Evolutionary conservation across 2,329 filamentous ascomycete species (phyloP).

Genomic region (Trichoderma brevicompactum): DNA sequence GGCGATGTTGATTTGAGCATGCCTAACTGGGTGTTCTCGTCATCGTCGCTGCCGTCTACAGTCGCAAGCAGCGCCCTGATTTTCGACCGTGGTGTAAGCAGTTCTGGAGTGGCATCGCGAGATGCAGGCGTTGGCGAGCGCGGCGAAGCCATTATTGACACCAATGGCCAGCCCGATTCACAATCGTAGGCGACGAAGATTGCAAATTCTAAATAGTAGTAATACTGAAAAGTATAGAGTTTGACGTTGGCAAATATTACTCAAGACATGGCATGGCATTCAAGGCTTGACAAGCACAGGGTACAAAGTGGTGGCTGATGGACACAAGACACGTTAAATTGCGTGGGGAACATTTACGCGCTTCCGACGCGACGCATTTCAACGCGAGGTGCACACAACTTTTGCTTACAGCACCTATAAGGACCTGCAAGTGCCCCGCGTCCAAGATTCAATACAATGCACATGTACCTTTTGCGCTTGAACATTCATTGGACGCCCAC

Average conservation of each 20-base stretch:
- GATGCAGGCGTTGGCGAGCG: slow-evolving; percentile 51
- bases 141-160: slow-evolving; percentile 53
- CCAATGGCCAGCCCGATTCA: slow-evolving; percentile 21
- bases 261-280: slow-evolving; percentile 16
- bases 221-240: neutral
- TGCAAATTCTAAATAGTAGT: neutral
- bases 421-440: slow-evolving; percentile 2
- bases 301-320: slow-evolving; percentile 13
- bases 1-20: slow-evolving; percentile 27
- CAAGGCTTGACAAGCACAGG: slow-evolving; percentile 2
- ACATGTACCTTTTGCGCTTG: neutral
- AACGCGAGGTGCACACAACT: slow-evolving; percentile 32
- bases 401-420: neutral
- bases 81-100: slow-evolving; percentile 58
- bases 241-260: neutral
- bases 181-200: neutral
- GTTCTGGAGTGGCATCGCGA: slow-evolving; percentile 49
- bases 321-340: slow-evolving; percentile 32
- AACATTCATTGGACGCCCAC: too few relatives aligned
- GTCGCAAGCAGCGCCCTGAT: slow-evolving; percentile 58
- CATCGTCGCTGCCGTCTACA: slow-evolving; percentile 53
- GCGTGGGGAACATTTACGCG: slow-evolving; percentile 39
- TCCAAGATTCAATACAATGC: neutral
- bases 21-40: slow-evolving; percentile 43
- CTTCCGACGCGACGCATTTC: slow-evolving; percentile 35